phyloP scores from a whole-genome alignment of 257 asterid species.

The Scutellaria minor region DNA sequence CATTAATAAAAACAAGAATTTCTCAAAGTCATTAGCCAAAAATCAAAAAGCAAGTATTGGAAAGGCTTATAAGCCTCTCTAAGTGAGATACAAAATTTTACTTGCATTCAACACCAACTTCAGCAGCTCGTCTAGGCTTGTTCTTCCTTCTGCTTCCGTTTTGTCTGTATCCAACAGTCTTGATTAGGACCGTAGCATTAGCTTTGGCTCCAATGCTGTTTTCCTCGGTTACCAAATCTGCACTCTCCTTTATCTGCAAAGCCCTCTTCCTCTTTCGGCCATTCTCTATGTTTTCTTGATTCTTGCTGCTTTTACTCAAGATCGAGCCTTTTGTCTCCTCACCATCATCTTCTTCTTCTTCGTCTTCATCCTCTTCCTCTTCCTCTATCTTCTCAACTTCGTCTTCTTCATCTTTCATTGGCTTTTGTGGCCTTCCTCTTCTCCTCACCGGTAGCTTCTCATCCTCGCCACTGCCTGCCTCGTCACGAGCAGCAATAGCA shows the following conservation, averaged over 20 bases:
- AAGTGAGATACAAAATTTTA: constrained; percentile 36
- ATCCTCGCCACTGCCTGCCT: constrained; percentile 69
- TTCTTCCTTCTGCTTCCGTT: constrained; percentile 81
- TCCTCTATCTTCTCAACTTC: constrained; percentile 57
- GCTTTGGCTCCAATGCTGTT: constrained; percentile 46
- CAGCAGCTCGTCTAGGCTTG: constrained; percentile 94
- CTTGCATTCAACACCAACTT: constrained; percentile 86
- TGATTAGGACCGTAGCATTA: constrained; percentile 45
- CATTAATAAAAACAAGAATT: constrained; percentile 31
- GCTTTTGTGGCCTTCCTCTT: constrained; percentile 82
- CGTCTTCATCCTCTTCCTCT: constrained; percentile 53
- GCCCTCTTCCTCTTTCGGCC: constrained; percentile 71
- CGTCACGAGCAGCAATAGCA: constrained; percentile 47
- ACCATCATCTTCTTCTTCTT: constrained; percentile 39
- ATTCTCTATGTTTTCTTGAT: constrained; percentile 48
- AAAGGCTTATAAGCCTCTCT: constrained; percentile 25
- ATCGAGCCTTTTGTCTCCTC: constrained; percentile 47
- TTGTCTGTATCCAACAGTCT: constrained; percentile 66
- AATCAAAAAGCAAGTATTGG: constrained; percentile 21
- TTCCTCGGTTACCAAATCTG: constrained; percentile 59
- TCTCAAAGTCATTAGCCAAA: constrained; percentile 27
- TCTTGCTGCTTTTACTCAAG: constrained; percentile 48
- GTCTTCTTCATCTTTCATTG: constrained; percentile 53
- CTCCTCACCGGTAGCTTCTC: constrained; percentile 65
- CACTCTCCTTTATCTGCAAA: constrained; percentile 55